phyloP scores from a whole-genome alignment of 352 stramenopile species.

The Stephanocyclus meneghinianus region DNA sequence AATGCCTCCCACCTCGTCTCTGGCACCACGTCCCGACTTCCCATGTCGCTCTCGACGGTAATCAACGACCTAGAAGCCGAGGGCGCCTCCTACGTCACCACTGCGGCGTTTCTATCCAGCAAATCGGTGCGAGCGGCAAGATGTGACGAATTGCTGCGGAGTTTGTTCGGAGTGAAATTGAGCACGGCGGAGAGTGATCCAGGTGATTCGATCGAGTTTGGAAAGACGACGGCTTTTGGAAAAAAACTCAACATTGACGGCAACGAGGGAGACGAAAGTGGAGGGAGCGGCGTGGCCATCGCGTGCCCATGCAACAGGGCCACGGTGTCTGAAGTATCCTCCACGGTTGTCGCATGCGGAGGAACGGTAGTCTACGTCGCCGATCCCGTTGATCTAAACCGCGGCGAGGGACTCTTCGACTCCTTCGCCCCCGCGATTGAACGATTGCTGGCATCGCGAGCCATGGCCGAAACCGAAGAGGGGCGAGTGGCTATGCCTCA shows the following conservation, averaged over 20 bases:
- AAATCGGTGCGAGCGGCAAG: slow-evolving; percentile 45
- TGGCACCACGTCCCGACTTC: slow-evolving; percentile 50
- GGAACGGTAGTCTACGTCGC: slow-evolving; percentile 72
- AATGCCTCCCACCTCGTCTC: slow-evolving; percentile 42
- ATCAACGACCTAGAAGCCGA: slow-evolving; percentile 76
- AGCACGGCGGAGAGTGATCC: slow-evolving; percentile 28
- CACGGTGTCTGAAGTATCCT: slow-evolving; percentile 56
- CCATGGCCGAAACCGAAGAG: slow-evolving; percentile 11
- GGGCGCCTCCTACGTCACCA: slow-evolving; percentile 55
- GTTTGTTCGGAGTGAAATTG: slow-evolving; percentile 52
- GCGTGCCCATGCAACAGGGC: slow-evolving; percentile 39
- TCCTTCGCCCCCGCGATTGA: slow-evolving; percentile 72
- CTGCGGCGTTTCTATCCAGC: slow-evolving; percentile 63
- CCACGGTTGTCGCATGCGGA: slow-evolving; percentile 65
- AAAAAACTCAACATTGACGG: slow-evolving; percentile 44
- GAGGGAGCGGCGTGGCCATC: slow-evolving; percentile 53
- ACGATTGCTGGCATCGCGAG: slow-evolving; percentile 45
- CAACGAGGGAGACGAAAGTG: slow-evolving; percentile 30
- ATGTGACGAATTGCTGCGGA: slow-evolving; percentile 35
- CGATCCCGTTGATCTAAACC: slow-evolving; percentile 54
- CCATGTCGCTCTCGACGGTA: slow-evolving; percentile 74
- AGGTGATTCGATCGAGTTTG: slow-evolving; percentile 30
- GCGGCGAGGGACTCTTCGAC: slow-evolving; percentile 75
- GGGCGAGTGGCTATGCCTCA: neutral
- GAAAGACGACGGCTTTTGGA: slow-evolving; percentile 57